Evolutionary conservation across 2,329 filamentous ascomycete species (phyloP).

Genomic region (Fusarium coffeatum): DNA sequence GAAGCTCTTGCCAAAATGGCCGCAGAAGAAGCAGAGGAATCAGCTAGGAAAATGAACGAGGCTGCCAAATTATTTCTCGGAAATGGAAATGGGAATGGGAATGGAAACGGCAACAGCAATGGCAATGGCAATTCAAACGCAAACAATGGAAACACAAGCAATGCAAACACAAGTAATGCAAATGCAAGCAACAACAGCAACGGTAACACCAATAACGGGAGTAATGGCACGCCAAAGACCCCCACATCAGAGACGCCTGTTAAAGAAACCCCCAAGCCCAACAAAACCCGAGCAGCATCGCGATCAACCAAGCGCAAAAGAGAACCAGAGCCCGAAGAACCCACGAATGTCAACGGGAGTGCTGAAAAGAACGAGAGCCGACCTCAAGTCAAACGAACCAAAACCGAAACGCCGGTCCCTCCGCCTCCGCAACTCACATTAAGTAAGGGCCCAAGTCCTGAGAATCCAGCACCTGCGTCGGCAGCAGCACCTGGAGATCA

Average conservation of each 20-base stretch:
- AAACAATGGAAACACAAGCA: background rate
- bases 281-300: conserved; percentile 49
- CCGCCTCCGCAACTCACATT: conserved; percentile 54
- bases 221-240: conserved; percentile 43
- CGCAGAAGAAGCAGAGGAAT: conserved; percentile 71
- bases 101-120: conserved; percentile 7
- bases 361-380: conserved; percentile 43
- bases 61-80: conserved; percentile 60
- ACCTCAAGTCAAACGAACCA: conserved; percentile 63
- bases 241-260: conserved; percentile 44
- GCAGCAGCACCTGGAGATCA: conserved; percentile 35
- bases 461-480: conserved; percentile 35
- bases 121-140: conserved; percentile 12
- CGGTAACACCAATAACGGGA: conserved; percentile 24
- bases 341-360: conserved; percentile 47
- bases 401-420: conserved; percentile 68
- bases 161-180: conserved; percentile 35
- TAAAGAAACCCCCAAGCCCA: conserved; percentile 44
- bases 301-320: conserved; percentile 60
- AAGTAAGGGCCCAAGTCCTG: conserved; percentile 45
- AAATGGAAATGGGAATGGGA: conserved; percentile 37
- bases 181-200: background rate
- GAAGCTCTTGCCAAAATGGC: conserved; percentile 72
- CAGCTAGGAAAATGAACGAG: conserved; percentile 64
- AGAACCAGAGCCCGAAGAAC: conserved; percentile 50